A percentile compares a stretch with the other conserved stretches of the same genome.
phyloP scores from a whole-genome alignment of 257 asterid species.

The Knoxia roxburghii region DNA sequence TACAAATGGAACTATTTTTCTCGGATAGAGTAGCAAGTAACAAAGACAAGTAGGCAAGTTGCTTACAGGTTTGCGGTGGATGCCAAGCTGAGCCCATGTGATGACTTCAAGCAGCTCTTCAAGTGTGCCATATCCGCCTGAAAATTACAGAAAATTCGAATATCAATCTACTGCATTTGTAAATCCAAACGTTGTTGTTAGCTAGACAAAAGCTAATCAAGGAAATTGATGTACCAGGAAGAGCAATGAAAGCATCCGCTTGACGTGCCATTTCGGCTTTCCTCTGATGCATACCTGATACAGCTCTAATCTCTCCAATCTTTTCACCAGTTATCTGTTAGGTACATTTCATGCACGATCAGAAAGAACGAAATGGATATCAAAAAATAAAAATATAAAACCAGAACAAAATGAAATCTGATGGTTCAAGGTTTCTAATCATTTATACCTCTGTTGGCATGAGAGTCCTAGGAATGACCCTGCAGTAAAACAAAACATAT shows the following conservation, averaged over 20 bases:
- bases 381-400: too few species aligned
- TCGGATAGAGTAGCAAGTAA: neutral
- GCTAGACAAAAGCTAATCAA: neutral
- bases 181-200: neutral
- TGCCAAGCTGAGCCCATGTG: slow-evolving; percentile 98
- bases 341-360: neutral
- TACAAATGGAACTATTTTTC: neutral
- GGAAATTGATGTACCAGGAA: slow-evolving; percentile 51
- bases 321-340: slow-evolving; percentile 67
- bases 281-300: slow-evolving; percentile 88
- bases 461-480: slow-evolving; percentile 86
- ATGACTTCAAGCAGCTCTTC: slow-evolving; percentile 97
- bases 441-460: slow-evolving; percentile 83
- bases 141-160: neutral
- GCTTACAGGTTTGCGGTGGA: slow-evolving; percentile 85
- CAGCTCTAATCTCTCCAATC: slow-evolving; percentile 80
- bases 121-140: slow-evolving; percentile 97
- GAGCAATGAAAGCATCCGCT: slow-evolving; percentile 96
- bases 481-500: slow-evolving; percentile 26
- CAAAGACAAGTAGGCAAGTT: neutral
- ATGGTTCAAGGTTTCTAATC: neutral
- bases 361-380: too few species aligned
- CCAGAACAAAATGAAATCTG: neutral
- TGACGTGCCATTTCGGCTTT: slow-evolving; percentile 97
- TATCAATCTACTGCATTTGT: neutral